Base-by-base conservation (phyloP, 2,329 filamentous ascomycete genomes). In the Tricladium varicosporioides region DNA sequence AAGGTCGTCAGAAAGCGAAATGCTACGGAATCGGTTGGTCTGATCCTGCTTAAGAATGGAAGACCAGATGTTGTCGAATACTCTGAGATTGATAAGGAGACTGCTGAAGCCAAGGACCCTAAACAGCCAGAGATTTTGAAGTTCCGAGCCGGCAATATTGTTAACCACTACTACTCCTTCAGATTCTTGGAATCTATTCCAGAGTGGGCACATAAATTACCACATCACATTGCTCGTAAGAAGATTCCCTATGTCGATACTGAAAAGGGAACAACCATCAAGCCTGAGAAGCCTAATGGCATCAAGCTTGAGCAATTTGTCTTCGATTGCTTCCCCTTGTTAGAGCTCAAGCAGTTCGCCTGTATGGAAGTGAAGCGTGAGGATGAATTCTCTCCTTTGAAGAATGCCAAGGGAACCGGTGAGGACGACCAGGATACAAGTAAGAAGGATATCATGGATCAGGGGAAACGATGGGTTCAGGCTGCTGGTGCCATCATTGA, bases 231-330 rank as follows among this genome's bases (percentile, higher is more conserved):
- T 62, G 94, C 94, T 46, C 86, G 89, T 74, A 99, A 99, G 88
- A 99, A 99, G 89, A 99, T 99, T 61, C 92, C 93, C 10, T 87
- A 84, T 71, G 82, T 91, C 64, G 86, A 96, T 71, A 81, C 87
- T 13, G 80, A 88, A 71, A 87, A 82, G 32, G 92, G 92, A 62
- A 86, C 91, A 73, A 84, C 84, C 0, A 79, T 96, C 74, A 96
- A 96, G 82, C 92, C 93, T 2, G 86, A 92, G 73, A 94, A 92
- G 78, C 91, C 94, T 63, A 99, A 99, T 71, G 94, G 94, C 65
- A 92, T 99, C 82, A 99, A 99, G 81, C 84, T 99, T 42, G 94
- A 99, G 81, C 94, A 97, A 76, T 99, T 97, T 69, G 92, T 99
- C 60, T 99, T 99, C 71, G 94, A 99, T 72, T 94, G 96, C 70